Evolutionary conservation across 768 basidiomycete genomes (phyloP).

Genomic region (Suillus bovinus): DNA sequence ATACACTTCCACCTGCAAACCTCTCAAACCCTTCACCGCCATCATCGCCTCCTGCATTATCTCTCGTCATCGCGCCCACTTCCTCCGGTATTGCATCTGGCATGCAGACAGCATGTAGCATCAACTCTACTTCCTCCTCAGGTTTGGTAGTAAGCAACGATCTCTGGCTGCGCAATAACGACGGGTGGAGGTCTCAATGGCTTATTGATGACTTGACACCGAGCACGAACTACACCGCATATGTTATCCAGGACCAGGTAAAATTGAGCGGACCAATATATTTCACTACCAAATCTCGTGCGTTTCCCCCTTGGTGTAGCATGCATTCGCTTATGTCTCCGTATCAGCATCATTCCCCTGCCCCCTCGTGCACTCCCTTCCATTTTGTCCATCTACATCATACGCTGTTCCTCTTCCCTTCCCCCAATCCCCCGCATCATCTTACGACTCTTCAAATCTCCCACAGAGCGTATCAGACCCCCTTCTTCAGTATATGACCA

Average conservation of each 20-base stretch:
- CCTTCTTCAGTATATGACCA: conserved; percentile 60
- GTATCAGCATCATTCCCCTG: conserved; percentile 63
- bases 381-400: conserved; percentile 70
- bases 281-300: conserved; percentile 67
- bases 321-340: conserved; percentile 2
- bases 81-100: conserved; percentile 40
- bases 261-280: conserved; percentile 68
- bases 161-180: conserved; percentile 55
- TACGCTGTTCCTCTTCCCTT: conserved; percentile 70
- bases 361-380: conserved; percentile 66
- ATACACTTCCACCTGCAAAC: conserved; percentile 65
- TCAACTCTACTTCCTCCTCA: conserved; percentile 40
- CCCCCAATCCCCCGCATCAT: conserved; percentile 40
- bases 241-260: conserved; percentile 54
- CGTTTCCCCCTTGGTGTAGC: neutral
- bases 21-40: conserved; percentile 44
- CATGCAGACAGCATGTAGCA: conserved; percentile 60
- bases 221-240: conserved; percentile 79
- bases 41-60: conserved; percentile 46
- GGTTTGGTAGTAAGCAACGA: conserved; percentile 45
- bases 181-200: conserved; percentile 73
- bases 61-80: conserved; percentile 57
- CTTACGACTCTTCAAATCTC: conserved; percentile 53
- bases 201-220: conserved; percentile 57
- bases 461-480: conserved; percentile 48